Evolutionary conservation across 2,329 filamentous ascomycete species (phyloP).

Genomic region (Aspergillus carbonarius): DNA sequence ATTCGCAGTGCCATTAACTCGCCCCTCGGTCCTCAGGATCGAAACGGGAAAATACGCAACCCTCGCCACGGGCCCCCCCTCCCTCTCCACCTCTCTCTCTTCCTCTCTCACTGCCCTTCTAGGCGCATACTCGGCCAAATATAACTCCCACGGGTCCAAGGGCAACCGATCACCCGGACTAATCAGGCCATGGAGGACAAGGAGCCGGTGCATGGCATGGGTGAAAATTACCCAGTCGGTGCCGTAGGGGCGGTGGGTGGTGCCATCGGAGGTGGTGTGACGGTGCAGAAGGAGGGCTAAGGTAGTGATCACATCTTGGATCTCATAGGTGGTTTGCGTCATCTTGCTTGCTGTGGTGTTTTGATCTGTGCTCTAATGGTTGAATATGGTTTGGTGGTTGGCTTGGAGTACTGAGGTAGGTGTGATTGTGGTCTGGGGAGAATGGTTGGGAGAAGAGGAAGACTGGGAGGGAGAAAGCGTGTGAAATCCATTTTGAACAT

Average conservation of each 20-base stretch:
- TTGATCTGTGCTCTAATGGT: background rate
- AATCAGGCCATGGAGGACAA: constrained; percentile 8
- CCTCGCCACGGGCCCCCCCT: too few relatives aligned
- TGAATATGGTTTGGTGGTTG: background rate
- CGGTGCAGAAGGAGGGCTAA: background rate
- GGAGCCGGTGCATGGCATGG: constrained; percentile 10
- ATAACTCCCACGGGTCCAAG: constrained; percentile 13
- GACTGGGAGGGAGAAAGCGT: too few relatives aligned
- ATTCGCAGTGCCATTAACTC: too few relatives aligned
- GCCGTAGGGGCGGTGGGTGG: constrained; percentile 10
- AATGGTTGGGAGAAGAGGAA: background rate
- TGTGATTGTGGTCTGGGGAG: too few relatives aligned
- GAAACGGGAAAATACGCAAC: too few relatives aligned
- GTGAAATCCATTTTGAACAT: too few relatives aligned
- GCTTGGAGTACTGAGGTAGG: too few relatives aligned
- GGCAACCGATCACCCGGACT: background rate
- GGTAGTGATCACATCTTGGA: background rate
- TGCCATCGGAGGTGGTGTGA: constrained; percentile 7
- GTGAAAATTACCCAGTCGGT: constrained; percentile 5
- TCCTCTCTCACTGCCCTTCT: too few relatives aligned
- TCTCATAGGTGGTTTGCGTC: constrained; percentile 6
- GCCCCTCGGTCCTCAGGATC: too few relatives aligned
- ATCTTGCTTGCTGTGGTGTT: constrained; percentile 1
- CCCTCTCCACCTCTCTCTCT: too few relatives aligned
- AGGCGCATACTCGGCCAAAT: constrained; percentile 9